A percentile compares a stretch with the other conserved stretches of the same genome.
phyloP scores from a whole-genome alignment of 2,329 filamentous ascomycete species.

The Curvularia sp. region DNA sequence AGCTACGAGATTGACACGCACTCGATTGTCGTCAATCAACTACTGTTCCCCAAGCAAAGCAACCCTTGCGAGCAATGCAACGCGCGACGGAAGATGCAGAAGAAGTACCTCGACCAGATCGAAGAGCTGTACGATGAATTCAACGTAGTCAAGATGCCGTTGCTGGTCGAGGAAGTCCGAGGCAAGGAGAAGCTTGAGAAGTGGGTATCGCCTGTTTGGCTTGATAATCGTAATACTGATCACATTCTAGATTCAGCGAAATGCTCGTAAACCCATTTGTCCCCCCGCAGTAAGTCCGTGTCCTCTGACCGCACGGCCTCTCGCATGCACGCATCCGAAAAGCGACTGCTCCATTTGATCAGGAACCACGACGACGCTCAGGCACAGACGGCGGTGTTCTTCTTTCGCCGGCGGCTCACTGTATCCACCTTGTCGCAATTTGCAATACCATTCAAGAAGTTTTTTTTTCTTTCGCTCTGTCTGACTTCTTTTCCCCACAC shows the following conservation, averaged over 20 bases:
- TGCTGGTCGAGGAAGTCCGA: slow-evolving; percentile 92
- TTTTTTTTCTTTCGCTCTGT: slow-evolving; percentile 7
- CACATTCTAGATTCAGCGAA: slow-evolving; percentile 69
- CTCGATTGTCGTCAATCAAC: slow-evolving; percentile 96
- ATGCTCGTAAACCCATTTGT: slow-evolving; percentile 81
- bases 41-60: slow-evolving; percentile 86
- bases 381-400: neutral
- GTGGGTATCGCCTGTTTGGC: slow-evolving; percentile 40
- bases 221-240: slow-evolving; percentile 16
- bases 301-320: neutral
- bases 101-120: slow-evolving; percentile 98
- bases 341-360: slow-evolving; percentile 33
- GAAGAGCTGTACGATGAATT: slow-evolving; percentile 99
- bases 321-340: slow-evolving; percentile 4
- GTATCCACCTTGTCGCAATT: slow-evolving; percentile 6
- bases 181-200: slow-evolving; percentile 93
- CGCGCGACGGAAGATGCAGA: slow-evolving; percentile 95
- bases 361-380: slow-evolving; percentile 7
- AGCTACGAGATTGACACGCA: slow-evolving; percentile 96
- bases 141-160: slow-evolving; percentile 97
- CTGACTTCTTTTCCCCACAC: slow-evolving; percentile 8
- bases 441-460: slow-evolving; percentile 19
- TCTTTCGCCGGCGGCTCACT: slow-evolving; percentile 12
- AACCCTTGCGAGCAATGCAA: slow-evolving; percentile 95
- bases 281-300: slow-evolving; percentile 60